Conservation (phyloP, 1,284 basidiomycete genomes). For the Tranzscheliella williamsii region DNA sequence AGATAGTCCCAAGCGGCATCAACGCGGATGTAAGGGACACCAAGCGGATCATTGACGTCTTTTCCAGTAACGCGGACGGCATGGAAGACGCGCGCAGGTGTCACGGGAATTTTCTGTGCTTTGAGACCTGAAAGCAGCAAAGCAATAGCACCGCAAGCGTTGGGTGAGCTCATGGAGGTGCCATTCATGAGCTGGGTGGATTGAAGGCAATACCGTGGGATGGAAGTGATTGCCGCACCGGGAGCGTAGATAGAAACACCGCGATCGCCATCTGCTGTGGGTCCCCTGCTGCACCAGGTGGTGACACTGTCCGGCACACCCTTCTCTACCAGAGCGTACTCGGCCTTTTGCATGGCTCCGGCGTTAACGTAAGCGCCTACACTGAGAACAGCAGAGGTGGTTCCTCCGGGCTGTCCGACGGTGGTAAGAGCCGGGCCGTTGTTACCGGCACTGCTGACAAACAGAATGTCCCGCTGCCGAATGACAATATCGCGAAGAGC, state of each 20-base stretch:
- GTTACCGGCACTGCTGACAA: slow-evolving; percentile 58
- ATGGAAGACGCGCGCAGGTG: slow-evolving; percentile 58
- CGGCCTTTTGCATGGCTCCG: slow-evolving; percentile 60
- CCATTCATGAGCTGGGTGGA: slow-evolving; percentile 60
- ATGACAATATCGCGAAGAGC: slow-evolving; percentile 54
- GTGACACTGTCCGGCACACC: slow-evolving; percentile 57
- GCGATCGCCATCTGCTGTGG: slow-evolving; percentile 55
- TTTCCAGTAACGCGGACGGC: slow-evolving; percentile 58
- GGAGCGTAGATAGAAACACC: slow-evolving; percentile 61
- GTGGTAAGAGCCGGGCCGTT: slow-evolving; percentile 61
- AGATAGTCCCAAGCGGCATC: slow-evolving; percentile 60
- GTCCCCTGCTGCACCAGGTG: slow-evolving; percentile 62
- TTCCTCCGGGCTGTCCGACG: slow-evolving; percentile 59
- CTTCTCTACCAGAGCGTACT: slow-evolving; percentile 60
- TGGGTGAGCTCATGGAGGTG: slow-evolving; percentile 61
- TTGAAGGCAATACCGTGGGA: slow-evolving; percentile 60
- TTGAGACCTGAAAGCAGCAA: slow-evolving; percentile 59
- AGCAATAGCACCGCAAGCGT: slow-evolving; percentile 58
- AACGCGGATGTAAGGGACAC: slow-evolving; percentile 60
- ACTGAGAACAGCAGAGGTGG: slow-evolving; percentile 57
- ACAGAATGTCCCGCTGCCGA: slow-evolving; percentile 54
- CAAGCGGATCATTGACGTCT: slow-evolving; percentile 59
- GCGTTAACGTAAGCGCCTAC: slow-evolving; percentile 61
- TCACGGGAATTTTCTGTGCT: slow-evolving; percentile 55
- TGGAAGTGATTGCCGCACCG: slow-evolving; percentile 61